Evolutionary conservation across 331 rosid genomes (phyloP).

Genomic region (Rosa hybrid): DNA sequence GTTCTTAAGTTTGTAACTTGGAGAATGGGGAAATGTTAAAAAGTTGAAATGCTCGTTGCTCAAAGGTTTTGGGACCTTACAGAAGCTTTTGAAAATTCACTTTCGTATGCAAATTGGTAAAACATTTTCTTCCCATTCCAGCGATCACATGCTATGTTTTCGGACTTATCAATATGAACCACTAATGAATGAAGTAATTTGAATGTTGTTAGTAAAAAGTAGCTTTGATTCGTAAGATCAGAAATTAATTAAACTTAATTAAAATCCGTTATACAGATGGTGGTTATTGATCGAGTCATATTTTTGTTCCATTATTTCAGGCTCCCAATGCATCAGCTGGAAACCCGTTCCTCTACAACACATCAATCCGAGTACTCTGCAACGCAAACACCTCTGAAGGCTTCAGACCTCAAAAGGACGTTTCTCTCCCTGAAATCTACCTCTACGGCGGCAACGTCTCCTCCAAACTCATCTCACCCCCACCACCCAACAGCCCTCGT

Average conservation of each 20-base stretch:
- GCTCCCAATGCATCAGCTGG: conserved; percentile 71
- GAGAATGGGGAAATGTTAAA: background rate
- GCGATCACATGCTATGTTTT: background rate
- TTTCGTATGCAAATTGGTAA: background rate
- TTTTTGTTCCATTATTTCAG: conserved; percentile 33
- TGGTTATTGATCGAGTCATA: background rate
- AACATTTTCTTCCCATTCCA: background rate
- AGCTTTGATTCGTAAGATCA: background rate
- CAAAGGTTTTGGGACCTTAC: background rate
- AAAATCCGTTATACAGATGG: background rate
- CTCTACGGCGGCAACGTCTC: conserved; percentile 58
- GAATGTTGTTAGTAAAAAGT: background rate
- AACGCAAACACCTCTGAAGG: conserved; percentile 91
- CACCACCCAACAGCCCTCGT: conserved; percentile 41
- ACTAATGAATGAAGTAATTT: too few relatives aligned
- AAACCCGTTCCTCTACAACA: conserved; percentile 57
- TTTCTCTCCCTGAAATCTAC: conserved; percentile 73
- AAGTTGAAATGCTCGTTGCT: background rate
- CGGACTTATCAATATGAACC: background rate
- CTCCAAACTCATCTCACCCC: conserved; percentile 48
- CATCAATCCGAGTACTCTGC: conserved; percentile 77
- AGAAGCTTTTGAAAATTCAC: conserved; percentile 1
- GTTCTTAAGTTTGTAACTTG: background rate
- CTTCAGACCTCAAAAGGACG: conserved; percentile 80
- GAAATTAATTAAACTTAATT: background rate